Percentiles rank a stretch among this genome's conserved stretches.
These are phyloP conservation scores for Epichloe brachyelytri DNA, from an alignment of 2,329 filamentous ascomycete species.

Conservation along the genomic window DNA sequence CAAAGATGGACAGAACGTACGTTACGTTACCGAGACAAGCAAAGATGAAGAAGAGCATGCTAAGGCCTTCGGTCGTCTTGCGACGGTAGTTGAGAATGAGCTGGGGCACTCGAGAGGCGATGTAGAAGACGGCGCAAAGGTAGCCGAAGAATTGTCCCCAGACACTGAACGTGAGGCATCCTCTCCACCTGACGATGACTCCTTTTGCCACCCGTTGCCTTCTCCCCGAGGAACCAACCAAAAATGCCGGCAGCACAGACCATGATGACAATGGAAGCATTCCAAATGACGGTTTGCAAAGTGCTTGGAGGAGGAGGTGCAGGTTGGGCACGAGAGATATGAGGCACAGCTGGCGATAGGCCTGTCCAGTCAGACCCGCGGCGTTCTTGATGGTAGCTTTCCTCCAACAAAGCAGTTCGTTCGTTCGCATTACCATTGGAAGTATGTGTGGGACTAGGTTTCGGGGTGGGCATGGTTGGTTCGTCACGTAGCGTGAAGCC, in stretches of 20 bases:
- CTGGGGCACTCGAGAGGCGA: slow-evolving; percentile 81
- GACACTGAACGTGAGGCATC: slow-evolving; percentile 53
- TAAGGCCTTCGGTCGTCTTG: slow-evolving; percentile 87
- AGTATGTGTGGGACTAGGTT: slow-evolving; percentile 21
- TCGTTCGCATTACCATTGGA: slow-evolving; percentile 31
- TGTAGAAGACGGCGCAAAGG: slow-evolving; percentile 78
- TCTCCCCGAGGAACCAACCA: slow-evolving; percentile 63
- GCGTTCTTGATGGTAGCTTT: slow-evolving; percentile 31
- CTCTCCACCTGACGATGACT: slow-evolving; percentile 25
- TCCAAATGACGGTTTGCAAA: slow-evolving; percentile 54
- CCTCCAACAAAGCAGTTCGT: slow-evolving; percentile 36
- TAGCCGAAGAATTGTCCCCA: slow-evolving; percentile 89
- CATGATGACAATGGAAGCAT: slow-evolving; percentile 61
- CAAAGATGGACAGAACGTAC: slow-evolving; percentile 83
- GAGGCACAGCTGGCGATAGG: slow-evolving; percentile 70
- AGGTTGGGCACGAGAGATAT: slow-evolving; percentile 40
- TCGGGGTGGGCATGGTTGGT: slow-evolving; percentile 26
- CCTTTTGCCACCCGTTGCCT: slow-evolving; percentile 26
- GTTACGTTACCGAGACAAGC: slow-evolving; percentile 92
- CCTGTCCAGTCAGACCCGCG: slow-evolving; percentile 45
- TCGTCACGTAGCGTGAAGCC: slow-evolving; percentile 60
- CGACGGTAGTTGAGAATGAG: slow-evolving; percentile 83
- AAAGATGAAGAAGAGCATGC: slow-evolving; percentile 90
- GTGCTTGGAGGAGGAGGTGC: slow-evolving; percentile 35
- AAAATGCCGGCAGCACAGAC: slow-evolving; percentile 72